Base-by-base conservation (phyloP, 73 alveolate species). In the Uronychia binucleata region DNA sequence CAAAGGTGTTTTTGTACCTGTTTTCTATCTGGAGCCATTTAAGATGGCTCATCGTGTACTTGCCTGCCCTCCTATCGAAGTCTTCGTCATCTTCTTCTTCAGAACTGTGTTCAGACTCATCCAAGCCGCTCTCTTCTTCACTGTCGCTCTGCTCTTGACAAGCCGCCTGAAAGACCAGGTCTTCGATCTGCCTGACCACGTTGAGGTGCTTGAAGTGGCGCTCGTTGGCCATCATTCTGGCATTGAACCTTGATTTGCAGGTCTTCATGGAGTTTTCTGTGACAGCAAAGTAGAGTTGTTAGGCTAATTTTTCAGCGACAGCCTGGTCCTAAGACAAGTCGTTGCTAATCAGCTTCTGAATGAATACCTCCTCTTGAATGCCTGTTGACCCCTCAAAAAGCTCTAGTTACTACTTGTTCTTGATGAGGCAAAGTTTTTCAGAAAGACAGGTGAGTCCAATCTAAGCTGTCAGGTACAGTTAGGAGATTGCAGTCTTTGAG, bases 281-380 rank as follows among this genome's bases (percentile, higher is more conserved):
- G 26, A 34, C 14, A 57, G 25, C 46, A 1, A 46, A n/a, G 26
- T 0, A 1, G 13, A 80, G 27, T 5, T 80, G 26, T 5, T 80
- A 31, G 25, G 67, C 1, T 14, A 58, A 1, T 30, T 80, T 5
- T 14, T 80, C 19, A 57, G 87, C 87, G 34, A 80, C 1, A 1
- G 60, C 80, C 28, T 26, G 29, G 28, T 80, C 87, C 14, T 28
- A 46, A 19, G 34, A 79, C 13, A 8, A 26, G 29, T 80, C 87
- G 57, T 80, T 80, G 59, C 87, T 80, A 34, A 80, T 80, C 26
- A 80, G 26, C 59, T 80, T 80, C 1, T 79, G 80, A 27, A 80
- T 58, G 31, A 80, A 80, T 27, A 80, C 28, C 80, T 33, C 57
- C 57, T 57, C 59, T 58, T 57, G 31, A 19, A 28, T 57, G 28